These are phyloP conservation scores for Ophiocordyceps robertsii DNA, from an alignment of 2,329 filamentous ascomycete genomes.

Conservation along the genomic window DNA sequence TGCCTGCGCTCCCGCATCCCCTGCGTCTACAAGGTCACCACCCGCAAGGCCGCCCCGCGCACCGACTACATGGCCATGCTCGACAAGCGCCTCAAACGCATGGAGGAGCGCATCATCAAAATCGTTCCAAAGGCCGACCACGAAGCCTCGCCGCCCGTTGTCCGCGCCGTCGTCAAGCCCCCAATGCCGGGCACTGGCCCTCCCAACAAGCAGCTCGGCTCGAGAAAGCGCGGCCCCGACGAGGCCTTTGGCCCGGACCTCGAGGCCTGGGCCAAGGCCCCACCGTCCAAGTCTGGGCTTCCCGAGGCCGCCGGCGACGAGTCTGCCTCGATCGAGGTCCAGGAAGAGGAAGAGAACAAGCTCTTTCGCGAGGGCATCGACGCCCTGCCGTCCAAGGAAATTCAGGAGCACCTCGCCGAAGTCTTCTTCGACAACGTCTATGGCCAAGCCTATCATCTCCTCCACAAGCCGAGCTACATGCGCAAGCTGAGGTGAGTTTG, in stretches of 20 bases:
- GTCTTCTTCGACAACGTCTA: slow-evolving; percentile 95
- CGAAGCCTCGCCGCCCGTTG: slow-evolving; percentile 51
- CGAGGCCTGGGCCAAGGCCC: slow-evolving; percentile 62
- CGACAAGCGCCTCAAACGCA: slow-evolving; percentile 86
- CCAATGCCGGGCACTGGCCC: slow-evolving; percentile 44
- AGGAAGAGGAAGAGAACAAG: slow-evolving; percentile 60
- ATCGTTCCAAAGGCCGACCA: slow-evolving; percentile 80
- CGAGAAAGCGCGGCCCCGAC: slow-evolving; percentile 72
- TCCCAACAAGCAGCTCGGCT: slow-evolving; percentile 26
- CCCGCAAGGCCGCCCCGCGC: slow-evolving; percentile 80
- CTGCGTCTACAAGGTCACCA: slow-evolving; percentile 95
- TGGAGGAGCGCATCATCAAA: slow-evolving; percentile 97
- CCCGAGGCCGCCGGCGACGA: slow-evolving; percentile 22
- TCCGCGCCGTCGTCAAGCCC: slow-evolving; percentile 75
- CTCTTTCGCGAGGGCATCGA: slow-evolving; percentile 73
- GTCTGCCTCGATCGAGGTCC: slow-evolving; percentile 40
- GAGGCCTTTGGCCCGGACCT: slow-evolving; percentile 78
- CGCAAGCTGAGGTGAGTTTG: slow-evolving; percentile 55
- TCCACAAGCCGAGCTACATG: slow-evolving; percentile 98
- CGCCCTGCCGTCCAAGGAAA: slow-evolving; percentile 67
- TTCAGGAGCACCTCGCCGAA: slow-evolving; percentile 87
- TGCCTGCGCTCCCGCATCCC: slow-evolving; percentile 85
- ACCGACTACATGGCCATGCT: slow-evolving; percentile 99
- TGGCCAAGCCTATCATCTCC: slow-evolving; percentile 83
- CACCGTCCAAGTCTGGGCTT: slow-evolving; percentile 34